Percentiles rank a stretch among this genome's conserved stretches.
Evolutionary conservation across 2,329 filamentous ascomycete genomes (phyloP).

Genomic region (Trichoderma sp.): DNA sequence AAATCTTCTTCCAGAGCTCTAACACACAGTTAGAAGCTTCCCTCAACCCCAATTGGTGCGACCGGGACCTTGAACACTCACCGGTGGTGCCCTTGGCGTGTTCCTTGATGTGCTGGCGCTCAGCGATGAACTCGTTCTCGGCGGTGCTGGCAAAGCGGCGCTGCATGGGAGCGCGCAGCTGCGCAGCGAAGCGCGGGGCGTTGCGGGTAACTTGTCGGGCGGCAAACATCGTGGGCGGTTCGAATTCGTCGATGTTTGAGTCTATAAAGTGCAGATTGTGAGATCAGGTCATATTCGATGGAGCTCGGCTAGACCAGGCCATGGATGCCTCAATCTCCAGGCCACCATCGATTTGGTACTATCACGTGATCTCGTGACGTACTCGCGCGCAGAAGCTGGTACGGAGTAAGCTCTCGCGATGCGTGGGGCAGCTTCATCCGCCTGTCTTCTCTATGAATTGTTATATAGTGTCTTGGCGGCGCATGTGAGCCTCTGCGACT

Average conservation of each 20-base stretch:
- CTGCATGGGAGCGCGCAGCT: constrained; percentile 62
- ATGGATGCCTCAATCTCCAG: constrained; percentile 37
- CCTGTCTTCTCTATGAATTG: neutral
- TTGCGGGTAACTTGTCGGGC: constrained; percentile 63
- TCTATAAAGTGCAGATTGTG: constrained; percentile 32
- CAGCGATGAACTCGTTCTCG: constrained; percentile 92
- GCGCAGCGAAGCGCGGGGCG: constrained; percentile 63
- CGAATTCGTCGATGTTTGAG: constrained; percentile 29
- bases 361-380: constrained; percentile 36
- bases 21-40: constrained; percentile 37
- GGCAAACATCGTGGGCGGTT: constrained; percentile 58
- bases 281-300: constrained; percentile 37
- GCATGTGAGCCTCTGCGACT: neutral
- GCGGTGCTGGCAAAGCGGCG: constrained; percentile 71
- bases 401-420: neutral
- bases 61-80: constrained; percentile 49
- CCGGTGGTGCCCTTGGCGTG: constrained; percentile 84
- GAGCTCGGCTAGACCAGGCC: constrained; percentile 38
- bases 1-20: constrained; percentile 97
- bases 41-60: neutral
- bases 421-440: neutral
- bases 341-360: constrained; percentile 20
- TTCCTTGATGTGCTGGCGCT: constrained; percentile 86
- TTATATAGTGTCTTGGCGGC: neutral
- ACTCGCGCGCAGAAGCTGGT: constrained; percentile 24